Base-by-base conservation (phyloP, 441 rosid genomes). In the Croton laevigatus region DNA sequence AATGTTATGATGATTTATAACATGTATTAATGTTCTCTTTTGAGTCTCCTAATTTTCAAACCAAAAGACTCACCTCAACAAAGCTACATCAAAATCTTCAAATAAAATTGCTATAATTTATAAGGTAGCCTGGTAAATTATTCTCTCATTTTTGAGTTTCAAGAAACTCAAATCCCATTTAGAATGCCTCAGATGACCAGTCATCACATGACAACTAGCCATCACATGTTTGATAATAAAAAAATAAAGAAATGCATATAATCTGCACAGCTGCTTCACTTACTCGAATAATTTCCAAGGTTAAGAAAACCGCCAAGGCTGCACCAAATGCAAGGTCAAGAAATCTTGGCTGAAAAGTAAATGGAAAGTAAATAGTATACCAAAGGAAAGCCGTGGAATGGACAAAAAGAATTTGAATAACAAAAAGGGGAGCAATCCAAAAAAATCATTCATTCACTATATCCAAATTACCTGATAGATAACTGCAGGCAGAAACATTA, bases 271-370 rank as follows among this genome's bases (percentile, higher is more conserved):
- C 62, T 36, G 20, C 19, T 37, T 34, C 44, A 79, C 96, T 89
- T 87, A 93, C 99, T 83, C 98, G 89, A 58, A 95, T 82, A 65
- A 93, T 91, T 84, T 95, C 99, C 71, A 95, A 70, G 27, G 78
- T 82, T 85, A 91, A 70, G 74, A 95, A 95, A 69, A 82, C 89
- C 10, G 90, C 91, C 85, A 95, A 79, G 67, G 99, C 97, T 59
- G 81, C 98, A 73, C 98, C 99, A 84, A 93, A 93, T 71, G 98
- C 99, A 54, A 93, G 91, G 83, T 90, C 89, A 65, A 96, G 97
- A 91, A 95, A 91, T 73, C 83, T 83, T 52, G 97, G 97, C 99
- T 93, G 96, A 69, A 40, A 82, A 83, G 61, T n/a, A 64, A 57
- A 52, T 59, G 55, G 16, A 63, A 68, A 71, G 63, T 68, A 68